Evolutionary conservation across 2,329 filamentous ascomycete species (phyloP).

Genomic region (Colletotrichum horii): DNA sequence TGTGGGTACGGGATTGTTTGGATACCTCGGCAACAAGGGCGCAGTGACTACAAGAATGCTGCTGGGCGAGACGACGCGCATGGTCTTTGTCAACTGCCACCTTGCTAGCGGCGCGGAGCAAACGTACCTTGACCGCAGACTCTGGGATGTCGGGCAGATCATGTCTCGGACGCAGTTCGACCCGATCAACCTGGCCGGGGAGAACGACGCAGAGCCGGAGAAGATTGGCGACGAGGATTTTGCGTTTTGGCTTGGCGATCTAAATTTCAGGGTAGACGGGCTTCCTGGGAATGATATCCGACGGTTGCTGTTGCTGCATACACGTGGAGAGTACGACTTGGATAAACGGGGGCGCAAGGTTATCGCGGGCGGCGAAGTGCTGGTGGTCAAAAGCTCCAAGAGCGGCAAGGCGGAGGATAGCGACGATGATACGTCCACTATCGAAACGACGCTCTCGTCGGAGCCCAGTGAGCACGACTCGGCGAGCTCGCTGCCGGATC

Average conservation of each 20-base stretch:
- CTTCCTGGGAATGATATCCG: constrained; percentile 91
- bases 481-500: constrained; percentile 56
- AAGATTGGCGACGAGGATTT: constrained; percentile 90
- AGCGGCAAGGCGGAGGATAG: constrained; percentile 38
- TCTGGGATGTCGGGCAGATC: constrained; percentile 89
- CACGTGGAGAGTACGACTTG: constrained; percentile 75
- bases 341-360: constrained; percentile 44
- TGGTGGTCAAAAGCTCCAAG: constrained; percentile 29
- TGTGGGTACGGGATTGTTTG: constrained; percentile 88
- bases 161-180: constrained; percentile 77
- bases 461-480: constrained; percentile 42
- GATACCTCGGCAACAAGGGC: constrained; percentile 96
- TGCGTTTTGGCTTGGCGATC: constrained; percentile 93
- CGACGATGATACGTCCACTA: constrained; percentile 47
- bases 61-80: constrained; percentile 84
- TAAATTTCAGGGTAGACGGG: constrained; percentile 91
- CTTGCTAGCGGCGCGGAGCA: constrained; percentile 86
- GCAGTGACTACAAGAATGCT: constrained; percentile 83
- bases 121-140: constrained; percentile 78
- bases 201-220: constrained; percentile 68
- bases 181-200: constrained; percentile 70
- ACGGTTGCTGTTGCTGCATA: constrained; percentile 81
- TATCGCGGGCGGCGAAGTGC: constrained; percentile 47
- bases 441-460: constrained; percentile 33
- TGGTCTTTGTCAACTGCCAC: constrained; percentile 93